A percentile compares a stretch with the other conserved stretches of the same genome.
phyloP scores from a whole-genome alignment of 1,284 basidiomycete genomes.

The Austroboletus niveus region DNA sequence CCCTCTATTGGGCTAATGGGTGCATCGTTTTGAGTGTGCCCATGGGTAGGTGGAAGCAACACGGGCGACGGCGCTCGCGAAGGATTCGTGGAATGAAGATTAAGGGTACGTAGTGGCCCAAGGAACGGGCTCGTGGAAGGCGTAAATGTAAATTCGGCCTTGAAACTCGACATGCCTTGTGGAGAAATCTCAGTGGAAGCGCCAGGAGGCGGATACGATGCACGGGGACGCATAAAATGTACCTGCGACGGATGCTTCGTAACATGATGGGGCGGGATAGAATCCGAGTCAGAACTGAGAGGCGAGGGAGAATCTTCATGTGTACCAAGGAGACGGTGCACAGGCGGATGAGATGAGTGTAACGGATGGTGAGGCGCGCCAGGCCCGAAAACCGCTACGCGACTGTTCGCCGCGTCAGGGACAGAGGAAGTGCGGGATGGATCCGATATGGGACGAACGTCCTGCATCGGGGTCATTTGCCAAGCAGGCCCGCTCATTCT shows the following conservation, averaged over 20 bases:
- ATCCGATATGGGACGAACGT: conserved; percentile 20
- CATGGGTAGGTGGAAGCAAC: conserved; percentile 51
- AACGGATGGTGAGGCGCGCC: conserved; percentile 42
- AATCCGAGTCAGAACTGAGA: conserved; percentile 66
- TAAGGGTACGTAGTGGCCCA: conserved; percentile 73
- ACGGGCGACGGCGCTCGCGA: conserved; percentile 70
- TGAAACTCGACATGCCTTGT: conserved; percentile 22
- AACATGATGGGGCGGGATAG: conserved; percentile 35
- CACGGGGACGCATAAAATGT: conserved; percentile 21
- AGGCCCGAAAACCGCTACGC: conserved; percentile 27
- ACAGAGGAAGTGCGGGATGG: conserved; percentile 23
- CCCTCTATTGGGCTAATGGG: conserved; percentile 37
- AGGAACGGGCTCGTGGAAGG: conserved; percentile 83
- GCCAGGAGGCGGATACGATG: conserved; percentile 19
- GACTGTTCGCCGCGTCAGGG: conserved; percentile 18
- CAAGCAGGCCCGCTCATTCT: conserved; percentile 54
- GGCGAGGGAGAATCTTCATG: conserved; percentile 66
- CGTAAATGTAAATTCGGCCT: conserved; percentile 43
- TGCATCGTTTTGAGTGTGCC: conserved; percentile 23
- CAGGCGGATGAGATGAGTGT: conserved; percentile 28
- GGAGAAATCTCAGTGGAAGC: conserved; percentile 27
- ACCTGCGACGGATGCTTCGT: conserved; percentile 28
- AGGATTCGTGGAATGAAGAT: conserved; percentile 64
- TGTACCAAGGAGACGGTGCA: conserved; percentile 37
- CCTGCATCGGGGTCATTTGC: conserved; percentile 44